These are phyloP conservation scores for Blastomyces gilchristii DNA, from an alignment of 2,329 filamentous ascomycete genomes.

Conservation along the genomic window DNA sequence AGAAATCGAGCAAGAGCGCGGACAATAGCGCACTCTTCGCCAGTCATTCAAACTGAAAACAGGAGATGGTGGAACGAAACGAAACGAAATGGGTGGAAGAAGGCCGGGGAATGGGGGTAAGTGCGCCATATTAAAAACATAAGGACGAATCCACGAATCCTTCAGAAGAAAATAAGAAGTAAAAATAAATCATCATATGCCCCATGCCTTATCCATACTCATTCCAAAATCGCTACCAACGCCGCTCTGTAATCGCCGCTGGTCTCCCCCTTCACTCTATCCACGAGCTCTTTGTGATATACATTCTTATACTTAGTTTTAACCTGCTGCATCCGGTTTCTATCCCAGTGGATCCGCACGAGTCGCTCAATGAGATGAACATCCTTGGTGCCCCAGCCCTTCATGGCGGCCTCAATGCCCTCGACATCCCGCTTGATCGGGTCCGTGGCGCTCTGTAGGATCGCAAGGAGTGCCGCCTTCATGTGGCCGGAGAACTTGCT, in stretches of 20 bases:
- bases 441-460: slow-evolving; percentile 67
- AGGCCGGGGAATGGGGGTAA: too few relatives aligned
- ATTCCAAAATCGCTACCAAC: slow-evolving; percentile 56
- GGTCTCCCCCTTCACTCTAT: slow-evolving; percentile 69
- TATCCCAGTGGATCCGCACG: slow-evolving; percentile 75
- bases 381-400: slow-evolving; percentile 79
- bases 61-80: too few relatives aligned
- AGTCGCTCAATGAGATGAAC: slow-evolving; percentile 65
- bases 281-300: slow-evolving; percentile 57
- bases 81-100: too few relatives aligned
- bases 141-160: not conserved
- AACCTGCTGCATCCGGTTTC: slow-evolving; percentile 61
- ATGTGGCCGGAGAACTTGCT: slow-evolving; percentile 88
- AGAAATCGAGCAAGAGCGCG: too few relatives aligned
- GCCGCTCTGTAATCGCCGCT: slow-evolving; percentile 71
- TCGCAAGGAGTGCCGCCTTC: slow-evolving; percentile 69
- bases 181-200: not conserved
- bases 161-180: not conserved
- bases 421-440: slow-evolving; percentile 74
- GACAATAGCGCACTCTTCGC: too few relatives aligned
- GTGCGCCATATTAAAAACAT: too few relatives aligned
- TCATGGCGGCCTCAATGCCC: slow-evolving; percentile 78
- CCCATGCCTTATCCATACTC: slow-evolving; percentile 8
- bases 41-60: too few relatives aligned
- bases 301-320: slow-evolving; percentile 65